Conservation (phyloP, 805 yeast genomes). For the Schizosaccharomyces japonicus region DNA sequence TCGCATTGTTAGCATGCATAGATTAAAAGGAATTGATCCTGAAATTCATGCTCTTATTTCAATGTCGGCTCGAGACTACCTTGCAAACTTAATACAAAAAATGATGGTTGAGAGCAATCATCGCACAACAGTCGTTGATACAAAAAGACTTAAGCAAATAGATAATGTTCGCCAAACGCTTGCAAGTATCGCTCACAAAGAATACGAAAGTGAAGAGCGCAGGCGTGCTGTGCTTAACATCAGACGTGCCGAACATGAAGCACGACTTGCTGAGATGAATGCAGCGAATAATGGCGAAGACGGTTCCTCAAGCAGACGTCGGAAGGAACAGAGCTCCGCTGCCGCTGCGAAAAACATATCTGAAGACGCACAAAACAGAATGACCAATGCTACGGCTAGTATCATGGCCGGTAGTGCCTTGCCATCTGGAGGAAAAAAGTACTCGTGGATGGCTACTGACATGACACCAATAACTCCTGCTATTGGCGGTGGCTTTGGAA, state of each 20-base stretch:
- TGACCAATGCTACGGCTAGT: slow-evolving; percentile 3
- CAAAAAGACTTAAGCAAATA: background rate
- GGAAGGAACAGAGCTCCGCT: background rate
- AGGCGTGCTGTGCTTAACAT: background rate
- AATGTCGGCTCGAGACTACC: background rate
- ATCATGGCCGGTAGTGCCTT: slow-evolving; percentile 1
- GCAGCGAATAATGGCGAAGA: background rate
- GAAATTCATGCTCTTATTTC: slow-evolving; percentile 3
- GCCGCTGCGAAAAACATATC: slow-evolving; percentile 1
- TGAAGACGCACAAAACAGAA: slow-evolving; percentile 4
- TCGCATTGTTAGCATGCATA: background rate
- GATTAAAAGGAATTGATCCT: background rate
- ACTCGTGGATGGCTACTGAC: slow-evolving; percentile 3
- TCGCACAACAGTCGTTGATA: background rate
- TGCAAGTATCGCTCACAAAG: slow-evolving; percentile 2
- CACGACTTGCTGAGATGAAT: background rate
- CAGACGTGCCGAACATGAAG: slow-evolving; percentile 2
- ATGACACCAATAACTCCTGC: slow-evolving; percentile 4
- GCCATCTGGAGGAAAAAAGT: slow-evolving; percentile 2
- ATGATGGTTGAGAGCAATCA: slow-evolving; percentile 3
- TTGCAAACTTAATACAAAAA: background rate
- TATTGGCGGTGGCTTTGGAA: slow-evolving; percentile 2
- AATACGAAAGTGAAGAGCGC: slow-evolving; percentile 2
- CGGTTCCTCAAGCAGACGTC: slow-evolving; percentile 1
- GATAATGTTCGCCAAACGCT: slow-evolving; percentile 1